Conservation (phyloP, 2,329 filamentous ascomycete species). For the Aspergillus ochraceus region DNA sequence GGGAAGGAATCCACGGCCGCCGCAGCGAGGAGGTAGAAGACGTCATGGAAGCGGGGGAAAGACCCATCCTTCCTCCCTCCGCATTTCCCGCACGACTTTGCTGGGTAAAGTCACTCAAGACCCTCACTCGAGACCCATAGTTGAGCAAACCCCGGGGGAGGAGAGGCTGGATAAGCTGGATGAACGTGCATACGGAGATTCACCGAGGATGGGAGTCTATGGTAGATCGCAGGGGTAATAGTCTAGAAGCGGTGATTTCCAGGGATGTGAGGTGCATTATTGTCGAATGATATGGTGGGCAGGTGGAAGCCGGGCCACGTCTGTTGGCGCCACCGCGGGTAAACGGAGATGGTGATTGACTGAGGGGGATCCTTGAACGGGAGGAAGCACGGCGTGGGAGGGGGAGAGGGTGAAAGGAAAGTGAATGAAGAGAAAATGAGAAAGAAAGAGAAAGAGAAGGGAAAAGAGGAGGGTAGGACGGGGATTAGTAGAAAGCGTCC, state of each 20-base stretch:
- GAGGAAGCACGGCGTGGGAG: not conserved
- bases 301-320: not conserved
- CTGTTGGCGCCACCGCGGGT: not conserved
- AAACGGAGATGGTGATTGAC: slow-evolving; percentile 9
- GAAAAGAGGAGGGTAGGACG: not conserved
- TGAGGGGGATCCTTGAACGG: not conserved
- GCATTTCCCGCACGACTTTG: not conserved
- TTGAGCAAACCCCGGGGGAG: not conserved
- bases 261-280: not conserved
- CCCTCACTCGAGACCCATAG: not conserved
- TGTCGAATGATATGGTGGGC: not conserved
- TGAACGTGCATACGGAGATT: not conserved
- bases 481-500: too few species aligned
- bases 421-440: slow-evolving; percentile 1
- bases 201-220: not conserved
- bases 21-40: slow-evolving; percentile 2
- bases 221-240: not conserved
- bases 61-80: not conserved
- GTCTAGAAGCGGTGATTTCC: not conserved
- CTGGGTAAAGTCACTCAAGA: not conserved
- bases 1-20: not conserved
- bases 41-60: not conserved
- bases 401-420: not conserved
- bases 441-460: slow-evolving; percentile 7
- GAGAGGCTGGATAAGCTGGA: not conserved